Evolutionary conservation across 495 filamentous ascomycete genomes (phyloP), one percentile per base, ranked within the genome.

Genomic region (Endocarpon pusillum): DNA sequence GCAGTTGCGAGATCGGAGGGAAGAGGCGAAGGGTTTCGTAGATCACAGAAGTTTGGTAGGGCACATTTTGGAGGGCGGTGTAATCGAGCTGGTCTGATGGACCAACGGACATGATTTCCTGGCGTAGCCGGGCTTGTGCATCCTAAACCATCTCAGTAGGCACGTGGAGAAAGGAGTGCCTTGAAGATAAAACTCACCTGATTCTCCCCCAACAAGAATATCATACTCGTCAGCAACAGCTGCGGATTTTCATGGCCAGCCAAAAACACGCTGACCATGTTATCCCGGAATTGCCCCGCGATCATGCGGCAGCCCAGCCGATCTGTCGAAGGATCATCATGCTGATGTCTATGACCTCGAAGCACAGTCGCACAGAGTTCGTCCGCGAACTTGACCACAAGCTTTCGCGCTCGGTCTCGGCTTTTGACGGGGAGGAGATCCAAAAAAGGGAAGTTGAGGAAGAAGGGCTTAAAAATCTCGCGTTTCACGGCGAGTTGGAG

Each of bases 191-290:
- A 19, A 28, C 42, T 20, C n/a, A 45, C 43, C 21, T 15, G 44
- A 34, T 55, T 38, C 17, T 51, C 45, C 6, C 45, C 57, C 9
- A 61, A 40, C 5, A 56, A 35, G 19, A 48, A 55, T 0, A 61
- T 30, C n/a, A 42, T 43, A 0, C 50, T 48, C 1, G 52, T 46
- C 23, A 57, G 33, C 20, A 43, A 33, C 5, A 52, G 40, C 40
- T 56, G 54, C 1, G 52, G 52, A 34, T 61, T 61, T 36, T 59
- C 57, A 15, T 58, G 54, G 2, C 52, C 47, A 1, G 57, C 53
- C 19, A 59, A 44, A 36, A 57, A 61, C 1, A 38, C 27, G 3
- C 47, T 44, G 2, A 50, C 47, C 2, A 57, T 27, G 29, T 61
- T 61, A 35, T 58, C 49, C 6, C 46, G 35, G 8, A 57, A 44